Evolutionary conservation across 805 yeast genomes (phyloP), one percentile per base, ranked within the genome.

Genomic region (Ogataea salicorniae): DNA sequence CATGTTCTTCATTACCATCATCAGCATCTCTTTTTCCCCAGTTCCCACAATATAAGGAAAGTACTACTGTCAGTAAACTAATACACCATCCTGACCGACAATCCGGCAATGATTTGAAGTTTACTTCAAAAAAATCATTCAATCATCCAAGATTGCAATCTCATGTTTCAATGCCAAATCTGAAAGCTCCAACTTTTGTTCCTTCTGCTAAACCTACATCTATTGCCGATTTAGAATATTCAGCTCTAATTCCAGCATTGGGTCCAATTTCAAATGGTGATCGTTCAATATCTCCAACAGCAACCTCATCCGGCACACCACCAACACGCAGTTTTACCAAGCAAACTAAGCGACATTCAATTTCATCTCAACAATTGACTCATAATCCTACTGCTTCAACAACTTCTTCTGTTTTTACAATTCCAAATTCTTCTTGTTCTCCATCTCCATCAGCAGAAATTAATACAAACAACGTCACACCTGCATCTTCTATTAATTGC

Each of bases 401-500:
- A 6, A 35, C 55, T 5, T 37, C 56, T 15, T 48, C 56, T 23
- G 42, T 55, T 14, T 47, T 55, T 2, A 49, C 55, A 2, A 41
- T 42, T n/a, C 48, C 49, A 15, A 56, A 56, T 15, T 45, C 48
- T 4, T 41, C 57, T 14, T 52, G 50, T 20, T 55, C 60, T 7
- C 54, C 62, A 11, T 57, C 62, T 6, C 55, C 62, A 8, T 51
- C 57, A 2, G 51, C 49, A 2, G 60, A 55, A 14, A 41, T 45
- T 26, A 43, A 44, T 33, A 37, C 39, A 33, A 22, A 22, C 33
- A 51, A 45, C 33, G 57, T 52, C 41, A 57, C 60, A 3, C 58
- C 60, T 2, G 56, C 59, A 13, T 57, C 60, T 14, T 57, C 59
- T 3, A 52, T 56, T 16, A 50, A 49, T 11, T 51, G 50, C 16